phyloP scores from a whole-genome alignment of 176 grass and related monocot species.

The Dendrocalamus sinicus region DNA sequence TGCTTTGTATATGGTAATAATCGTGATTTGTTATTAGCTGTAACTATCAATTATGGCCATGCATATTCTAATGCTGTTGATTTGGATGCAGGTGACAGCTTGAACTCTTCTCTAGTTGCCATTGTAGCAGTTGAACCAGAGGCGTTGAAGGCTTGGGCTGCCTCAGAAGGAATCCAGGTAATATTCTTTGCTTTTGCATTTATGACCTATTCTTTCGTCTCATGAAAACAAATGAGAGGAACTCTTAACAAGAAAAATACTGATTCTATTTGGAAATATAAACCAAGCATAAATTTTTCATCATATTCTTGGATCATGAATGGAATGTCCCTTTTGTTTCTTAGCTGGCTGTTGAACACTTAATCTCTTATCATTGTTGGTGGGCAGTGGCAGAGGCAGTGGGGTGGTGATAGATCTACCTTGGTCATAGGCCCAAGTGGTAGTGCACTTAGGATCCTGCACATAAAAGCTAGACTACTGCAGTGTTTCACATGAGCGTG shows the following conservation, averaged over 20 bases:
- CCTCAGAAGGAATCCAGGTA: constrained; percentile 90
- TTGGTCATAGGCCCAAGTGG: not conserved
- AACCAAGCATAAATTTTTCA: not conserved
- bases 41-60: constrained; percentile 1
- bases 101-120: constrained; percentile 85
- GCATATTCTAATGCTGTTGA: constrained; percentile 33
- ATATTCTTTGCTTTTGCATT: constrained; percentile 9
- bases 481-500: not conserved
- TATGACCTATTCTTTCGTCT: constrained; percentile 26
- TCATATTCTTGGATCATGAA: constrained; percentile 14
- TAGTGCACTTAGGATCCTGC: not conserved
- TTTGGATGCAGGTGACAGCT: constrained; percentile 82
- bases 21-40: not conserved
- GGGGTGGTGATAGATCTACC: not conserved
- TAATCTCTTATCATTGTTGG: not conserved
- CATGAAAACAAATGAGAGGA: not conserved
- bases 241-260: constrained; percentile 24
- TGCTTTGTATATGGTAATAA: constrained; percentile 93
- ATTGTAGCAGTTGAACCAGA: constrained; percentile 81
- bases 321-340: not conserved
- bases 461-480: constrained; percentile 4
- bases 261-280: not conserved
- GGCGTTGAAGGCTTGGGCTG: constrained; percentile 80
- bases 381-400: not conserved
- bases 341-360: not conserved